phyloP scores from a whole-genome alignment of 805 yeast species.

The Nakazawaea wickerhamii region DNA sequence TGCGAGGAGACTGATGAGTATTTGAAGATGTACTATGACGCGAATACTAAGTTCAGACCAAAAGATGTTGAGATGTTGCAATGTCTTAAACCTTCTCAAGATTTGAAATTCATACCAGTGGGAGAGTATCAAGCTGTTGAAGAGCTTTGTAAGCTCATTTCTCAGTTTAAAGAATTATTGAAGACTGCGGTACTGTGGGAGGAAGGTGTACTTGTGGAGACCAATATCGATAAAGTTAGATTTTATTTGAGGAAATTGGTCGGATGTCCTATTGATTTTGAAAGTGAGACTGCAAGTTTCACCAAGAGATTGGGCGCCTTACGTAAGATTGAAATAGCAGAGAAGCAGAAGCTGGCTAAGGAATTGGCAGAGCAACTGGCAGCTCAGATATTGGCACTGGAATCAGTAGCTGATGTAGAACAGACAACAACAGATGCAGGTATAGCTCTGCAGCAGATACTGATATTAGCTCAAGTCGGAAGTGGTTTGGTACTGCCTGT shows the following conservation, averaged over 20 bases:
- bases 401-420: too few relatives aligned
- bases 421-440: background rate
- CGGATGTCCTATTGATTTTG: slow-evolving; percentile 34
- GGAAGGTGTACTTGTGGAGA: slow-evolving; percentile 9
- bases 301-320: slow-evolving; percentile 7
- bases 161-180: background rate
- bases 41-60: slow-evolving; percentile 7
- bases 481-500: background rate
- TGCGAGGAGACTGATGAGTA: slow-evolving; percentile 35
- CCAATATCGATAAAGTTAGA: slow-evolving; percentile 27
- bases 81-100: background rate
- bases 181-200: slow-evolving; percentile 5
- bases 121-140: slow-evolving; percentile 7
- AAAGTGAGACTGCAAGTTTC: slow-evolving; percentile 27
- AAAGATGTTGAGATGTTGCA: background rate
- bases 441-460: background rate
- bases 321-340: background rate
- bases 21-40: slow-evolving; percentile 14
- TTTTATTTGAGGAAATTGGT: slow-evolving; percentile 43
- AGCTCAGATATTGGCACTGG: background rate
- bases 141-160: background rate
- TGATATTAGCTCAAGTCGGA: background rate
- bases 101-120: slow-evolving; percentile 6
- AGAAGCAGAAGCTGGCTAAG: background rate
- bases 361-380: background rate